A percentile compares a stretch with the other conserved stretches of the same genome.
phyloP scores from a whole-genome alignment of 306 rosid species.

The Lathyrus aphaca region DNA sequence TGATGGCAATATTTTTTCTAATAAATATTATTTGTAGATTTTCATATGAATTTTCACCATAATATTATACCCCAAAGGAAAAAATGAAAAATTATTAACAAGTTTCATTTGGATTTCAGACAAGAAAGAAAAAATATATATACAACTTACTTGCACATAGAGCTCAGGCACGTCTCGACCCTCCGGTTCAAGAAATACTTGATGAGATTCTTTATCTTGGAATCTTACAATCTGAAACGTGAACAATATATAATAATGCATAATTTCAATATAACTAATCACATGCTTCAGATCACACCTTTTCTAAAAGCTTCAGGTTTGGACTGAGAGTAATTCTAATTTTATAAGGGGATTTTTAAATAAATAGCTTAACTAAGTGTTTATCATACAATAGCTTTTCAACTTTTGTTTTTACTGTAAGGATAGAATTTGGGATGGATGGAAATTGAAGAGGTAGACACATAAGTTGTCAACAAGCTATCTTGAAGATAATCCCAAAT shows the following conservation, averaged over 20 bases:
- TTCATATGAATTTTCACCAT: conserved; percentile 27
- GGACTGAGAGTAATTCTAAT: conserved; percentile 6
- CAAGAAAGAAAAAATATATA: background rate
- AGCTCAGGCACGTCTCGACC: conserved; percentile 93
- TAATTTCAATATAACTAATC: conserved; percentile 22
- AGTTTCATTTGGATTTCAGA: conserved; percentile 13
- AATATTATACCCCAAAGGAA: background rate
- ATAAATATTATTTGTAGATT: conserved; percentile 24
- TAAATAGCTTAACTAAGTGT: background rate
- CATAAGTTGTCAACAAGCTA: conserved; percentile 1
- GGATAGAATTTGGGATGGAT: background rate
- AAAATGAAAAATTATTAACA: conserved; percentile 2
- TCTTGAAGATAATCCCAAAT: background rate
- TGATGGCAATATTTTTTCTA: background rate
- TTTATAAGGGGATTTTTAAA: background rate
- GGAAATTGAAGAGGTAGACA: background rate
- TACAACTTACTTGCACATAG: conserved; percentile 77
- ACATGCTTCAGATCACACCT: conserved; percentile 31
- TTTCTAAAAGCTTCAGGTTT: conserved; percentile 17
- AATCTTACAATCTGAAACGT: conserved; percentile 77
- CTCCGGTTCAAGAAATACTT: conserved; percentile 98
- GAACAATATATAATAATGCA: conserved; percentile 28
- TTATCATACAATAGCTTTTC: background rate
- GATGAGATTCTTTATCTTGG: conserved; percentile 94
- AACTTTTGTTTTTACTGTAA: conserved; percentile 6